Evolutionary conservation across 2,329 filamentous ascomycete species (phyloP).

Genomic region (Tympanopsis confertula): DNA sequence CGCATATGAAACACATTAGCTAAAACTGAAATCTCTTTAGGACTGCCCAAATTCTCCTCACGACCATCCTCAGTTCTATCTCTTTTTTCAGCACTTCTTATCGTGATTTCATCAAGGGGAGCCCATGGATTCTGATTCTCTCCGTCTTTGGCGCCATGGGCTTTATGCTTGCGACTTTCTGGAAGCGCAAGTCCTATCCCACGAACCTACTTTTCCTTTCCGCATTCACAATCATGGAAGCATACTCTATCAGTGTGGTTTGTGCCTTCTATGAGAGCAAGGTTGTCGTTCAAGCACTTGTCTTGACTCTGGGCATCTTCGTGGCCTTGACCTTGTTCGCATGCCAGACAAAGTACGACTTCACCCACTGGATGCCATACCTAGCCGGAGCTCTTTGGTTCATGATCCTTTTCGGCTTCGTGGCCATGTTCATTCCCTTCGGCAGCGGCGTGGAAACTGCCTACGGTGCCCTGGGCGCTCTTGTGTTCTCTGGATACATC

Average conservation of each 20-base stretch:
- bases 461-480: constrained; percentile 69
- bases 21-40: not conserved
- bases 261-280: constrained; percentile 77
- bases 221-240: constrained; percentile 82
- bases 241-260: constrained; percentile 85
- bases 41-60: constrained; percentile 83
- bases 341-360: constrained; percentile 96
- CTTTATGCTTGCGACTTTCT: constrained; percentile 81
- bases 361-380: constrained; percentile 93
- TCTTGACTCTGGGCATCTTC: constrained; percentile 78
- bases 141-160: constrained; percentile 74
- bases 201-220: constrained; percentile 87
- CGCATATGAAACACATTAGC: not conserved
- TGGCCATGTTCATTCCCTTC: constrained; percentile 78
- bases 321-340: constrained; percentile 75
- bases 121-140: constrained; percentile 74
- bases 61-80: constrained; percentile 66
- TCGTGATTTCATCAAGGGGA: constrained; percentile 74
- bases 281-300: constrained; percentile 79
- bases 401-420: constrained; percentile 83
- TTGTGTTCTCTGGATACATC: constrained; percentile 91
- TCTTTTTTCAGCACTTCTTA: constrained; percentile 77
- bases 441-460: constrained; percentile 72
- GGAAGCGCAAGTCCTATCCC: constrained; percentile 92
- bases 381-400: constrained; percentile 85